These are phyloP conservation scores for Zalaria sp. DNA, from an alignment of 2,329 filamentous ascomycete species.

Conservation along the genomic window DNA sequence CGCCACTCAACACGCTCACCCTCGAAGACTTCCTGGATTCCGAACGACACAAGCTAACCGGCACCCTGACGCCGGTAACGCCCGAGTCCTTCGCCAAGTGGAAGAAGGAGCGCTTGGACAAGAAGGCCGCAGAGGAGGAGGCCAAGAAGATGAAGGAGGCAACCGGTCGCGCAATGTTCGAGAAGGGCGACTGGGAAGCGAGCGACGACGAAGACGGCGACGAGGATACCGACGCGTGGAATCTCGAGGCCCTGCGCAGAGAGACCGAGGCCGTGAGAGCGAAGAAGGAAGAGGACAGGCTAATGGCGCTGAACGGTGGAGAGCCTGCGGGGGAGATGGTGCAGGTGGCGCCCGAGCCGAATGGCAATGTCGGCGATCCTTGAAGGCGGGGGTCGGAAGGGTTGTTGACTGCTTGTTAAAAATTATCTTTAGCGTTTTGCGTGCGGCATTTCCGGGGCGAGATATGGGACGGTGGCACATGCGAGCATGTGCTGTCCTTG, in stretches of 20 bases:
- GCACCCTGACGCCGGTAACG: conserved; percentile 83
- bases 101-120: conserved; percentile 88
- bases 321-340: conserved; percentile 3
- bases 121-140: conserved; percentile 91
- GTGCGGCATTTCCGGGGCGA: too few species aligned
- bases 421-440: too few species aligned
- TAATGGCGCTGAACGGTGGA: conserved; percentile 16
- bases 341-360: conserved; percentile 3
- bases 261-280: conserved; percentile 70
- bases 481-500: too few species aligned
- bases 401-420: too few species aligned
- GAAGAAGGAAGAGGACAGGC: conserved; percentile 63
- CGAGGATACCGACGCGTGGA: conserved; percentile 58
- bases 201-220: conserved; percentile 50
- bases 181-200: conserved; percentile 81
- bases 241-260: conserved; percentile 64
- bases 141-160: conserved; percentile 86
- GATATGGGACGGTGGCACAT: too few species aligned
- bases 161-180: conserved; percentile 87
- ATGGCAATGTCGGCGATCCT: conserved; percentile 4
- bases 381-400: background rate
- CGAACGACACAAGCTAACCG: conserved; percentile 88
- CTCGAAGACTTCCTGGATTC: conserved; percentile 95
- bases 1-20: conserved; percentile 82
- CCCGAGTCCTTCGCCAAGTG: conserved; percentile 87